Percentiles rank a stretch among this genome's conserved stretches.
These are phyloP conservation scores for Adiantum capillusveneris DNA, from an alignment of 75 land plant genomes.

Conservation along the genomic window DNA sequence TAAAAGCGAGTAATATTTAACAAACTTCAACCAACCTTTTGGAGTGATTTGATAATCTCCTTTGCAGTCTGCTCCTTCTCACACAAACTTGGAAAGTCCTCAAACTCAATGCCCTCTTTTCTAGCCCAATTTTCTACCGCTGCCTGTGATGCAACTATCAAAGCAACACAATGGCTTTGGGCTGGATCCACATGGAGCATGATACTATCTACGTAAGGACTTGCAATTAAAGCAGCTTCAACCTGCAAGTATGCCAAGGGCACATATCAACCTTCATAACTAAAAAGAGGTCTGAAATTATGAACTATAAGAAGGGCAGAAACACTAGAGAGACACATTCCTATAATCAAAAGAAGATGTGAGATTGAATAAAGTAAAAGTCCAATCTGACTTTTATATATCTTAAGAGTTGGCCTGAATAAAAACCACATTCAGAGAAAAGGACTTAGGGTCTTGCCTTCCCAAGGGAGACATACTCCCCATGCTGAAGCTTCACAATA, in stretches of 20 bases:
- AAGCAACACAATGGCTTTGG: slow-evolving; percentile 67
- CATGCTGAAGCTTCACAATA: slow-evolving; percentile 93
- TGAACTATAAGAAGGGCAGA: too few relatives aligned
- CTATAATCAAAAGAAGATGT: too few relatives aligned
- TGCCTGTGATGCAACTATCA: slow-evolving; percentile 42
- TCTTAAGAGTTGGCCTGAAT: background rate
- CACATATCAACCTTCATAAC: too few relatives aligned
- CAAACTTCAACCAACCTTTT: slow-evolving; percentile 65
- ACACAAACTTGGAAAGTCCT: slow-evolving; percentile 54
- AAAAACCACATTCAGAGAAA: slow-evolving; percentile 4
- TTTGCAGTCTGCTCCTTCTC: slow-evolving; percentile 36
- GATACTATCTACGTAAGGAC: slow-evolving; percentile 65
- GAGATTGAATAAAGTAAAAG: background rate
- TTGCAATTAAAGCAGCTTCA: slow-evolving; percentile 55
- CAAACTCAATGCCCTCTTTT: slow-evolving; percentile 42
- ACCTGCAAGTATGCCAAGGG: too few relatives aligned
- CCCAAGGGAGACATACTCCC: slow-evolving; percentile 89
- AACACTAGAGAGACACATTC: too few relatives aligned
- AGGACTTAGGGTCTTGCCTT: slow-evolving; percentile 81
- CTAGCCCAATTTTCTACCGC: slow-evolving; percentile 6
- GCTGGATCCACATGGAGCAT: slow-evolving; percentile 84
- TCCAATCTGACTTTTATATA: background rate
- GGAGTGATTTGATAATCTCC: slow-evolving; percentile 51
- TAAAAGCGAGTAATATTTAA: background rate
- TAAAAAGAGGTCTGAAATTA: too few relatives aligned